These are phyloP conservation scores for Ogataea trehaloabstinens DNA, from an alignment of 805 yeast species.

Conservation along the genomic window DNA sequence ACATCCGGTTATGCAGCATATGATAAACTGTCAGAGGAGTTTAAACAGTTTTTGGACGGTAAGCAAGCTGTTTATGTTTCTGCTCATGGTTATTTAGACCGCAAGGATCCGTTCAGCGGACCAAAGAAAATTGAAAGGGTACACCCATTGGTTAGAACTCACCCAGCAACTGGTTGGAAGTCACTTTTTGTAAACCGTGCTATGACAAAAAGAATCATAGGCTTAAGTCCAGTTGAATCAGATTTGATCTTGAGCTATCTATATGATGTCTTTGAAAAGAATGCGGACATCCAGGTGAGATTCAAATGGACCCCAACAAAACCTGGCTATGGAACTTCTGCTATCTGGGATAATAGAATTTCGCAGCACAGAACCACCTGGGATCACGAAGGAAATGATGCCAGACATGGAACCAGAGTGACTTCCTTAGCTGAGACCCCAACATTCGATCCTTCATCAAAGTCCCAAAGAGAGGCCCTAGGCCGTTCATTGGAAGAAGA, in stretches of 20 bases:
- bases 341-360: slow-evolving; percentile 49
- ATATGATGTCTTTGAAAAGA: slow-evolving; percentile 42
- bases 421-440: slow-evolving; percentile 53
- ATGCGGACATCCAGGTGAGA: slow-evolving; percentile 53
- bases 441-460: slow-evolving; percentile 44
- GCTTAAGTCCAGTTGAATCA: slow-evolving; percentile 48
- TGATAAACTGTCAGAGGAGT: slow-evolving; percentile 49
- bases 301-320: slow-evolving; percentile 42
- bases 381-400: slow-evolving; percentile 38
- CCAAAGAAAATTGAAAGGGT: slow-evolving; percentile 47
- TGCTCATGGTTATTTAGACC: slow-evolving; percentile 37
- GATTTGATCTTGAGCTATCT: slow-evolving; percentile 45
- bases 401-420: slow-evolving; percentile 51
- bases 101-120: slow-evolving; percentile 41
- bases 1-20: slow-evolving; percentile 53
- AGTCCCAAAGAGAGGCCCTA: slow-evolving; percentile 49
- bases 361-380: slow-evolving; percentile 43
- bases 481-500: slow-evolving; percentile 34
- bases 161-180: slow-evolving; percentile 65
- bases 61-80: slow-evolving; percentile 43
- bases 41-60: slow-evolving; percentile 49
- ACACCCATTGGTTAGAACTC: slow-evolving; percentile 60
- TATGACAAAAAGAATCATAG: slow-evolving; percentile 49
- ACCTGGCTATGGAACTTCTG: slow-evolving; percentile 40
- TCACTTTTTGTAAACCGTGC: slow-evolving; percentile 50